Conservation (phyloP, 2,329 filamentous ascomycete species). For the Apiospora saccharicola region DNA sequence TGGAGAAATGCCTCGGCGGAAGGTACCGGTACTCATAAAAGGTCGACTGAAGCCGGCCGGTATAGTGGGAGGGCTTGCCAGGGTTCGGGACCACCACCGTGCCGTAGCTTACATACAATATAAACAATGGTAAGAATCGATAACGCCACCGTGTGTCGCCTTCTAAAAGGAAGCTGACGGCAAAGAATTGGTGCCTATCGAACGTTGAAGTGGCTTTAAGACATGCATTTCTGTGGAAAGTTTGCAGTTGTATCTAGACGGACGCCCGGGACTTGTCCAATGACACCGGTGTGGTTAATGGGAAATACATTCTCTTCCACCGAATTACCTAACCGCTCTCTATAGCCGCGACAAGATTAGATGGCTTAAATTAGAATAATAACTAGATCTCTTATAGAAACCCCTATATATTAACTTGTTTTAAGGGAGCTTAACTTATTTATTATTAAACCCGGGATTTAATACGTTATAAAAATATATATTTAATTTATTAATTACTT, state of each 20-base stretch:
- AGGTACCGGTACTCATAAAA: not conserved
- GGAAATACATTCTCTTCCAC: not conserved
- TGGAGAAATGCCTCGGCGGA: not conserved
- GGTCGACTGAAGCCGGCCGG: not conserved
- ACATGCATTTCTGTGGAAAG: conserved; percentile 8
- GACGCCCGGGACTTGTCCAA: conserved; percentile 3
- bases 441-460: not conserved
- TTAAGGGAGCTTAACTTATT: too few relatives aligned
- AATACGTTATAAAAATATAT: not conserved
- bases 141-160: conserved; percentile 20
- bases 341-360: not conserved
- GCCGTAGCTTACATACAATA: not conserved
- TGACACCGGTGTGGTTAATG: not conserved
- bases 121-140: not conserved
- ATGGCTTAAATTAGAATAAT: conserved; percentile 7
- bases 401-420: too few relatives aligned
- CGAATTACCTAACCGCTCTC: not conserved
- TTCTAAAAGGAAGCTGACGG: conserved; percentile 13
- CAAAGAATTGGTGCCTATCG: not conserved
- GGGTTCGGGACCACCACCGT: conserved; percentile 15
- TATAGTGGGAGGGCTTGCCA: not conserved
- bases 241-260: conserved; percentile 9
- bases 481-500: too few relatives aligned
- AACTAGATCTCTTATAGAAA: not conserved
- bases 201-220: conserved; percentile 20